Percentiles rank a stretch among this genome's conserved stretches.
Conservation (phyloP, 306 rosid species). For the Vachellia collinsii region DNA sequence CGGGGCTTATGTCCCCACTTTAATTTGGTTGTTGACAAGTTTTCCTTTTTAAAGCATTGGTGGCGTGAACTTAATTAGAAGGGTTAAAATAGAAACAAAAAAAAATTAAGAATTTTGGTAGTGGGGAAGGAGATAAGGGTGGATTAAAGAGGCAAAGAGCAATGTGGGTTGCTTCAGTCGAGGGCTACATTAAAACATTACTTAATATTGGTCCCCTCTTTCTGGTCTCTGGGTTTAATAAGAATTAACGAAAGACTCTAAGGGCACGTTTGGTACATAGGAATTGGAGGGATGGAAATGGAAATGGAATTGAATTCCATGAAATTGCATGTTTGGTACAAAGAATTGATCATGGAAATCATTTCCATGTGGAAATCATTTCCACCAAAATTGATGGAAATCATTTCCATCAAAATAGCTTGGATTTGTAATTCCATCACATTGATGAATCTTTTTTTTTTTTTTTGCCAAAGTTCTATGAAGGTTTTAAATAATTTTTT, state of each 20-base stretch:
- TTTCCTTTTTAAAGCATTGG: neutral
- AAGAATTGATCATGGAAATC: no score
- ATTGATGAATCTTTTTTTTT: no score
- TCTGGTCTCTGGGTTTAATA: neutral
- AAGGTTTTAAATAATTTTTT: no score
- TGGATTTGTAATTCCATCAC: no score
- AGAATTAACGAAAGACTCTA: neutral
- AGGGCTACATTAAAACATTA: neutral
- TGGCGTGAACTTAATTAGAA: neutral
- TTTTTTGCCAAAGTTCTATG: no score
- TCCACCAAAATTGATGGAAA: no score
- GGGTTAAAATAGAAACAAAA: neutral
- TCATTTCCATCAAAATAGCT: no score
- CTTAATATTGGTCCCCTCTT: neutral
- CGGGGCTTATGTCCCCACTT: neutral
- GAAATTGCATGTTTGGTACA: no score
- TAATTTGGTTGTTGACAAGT: neutral
- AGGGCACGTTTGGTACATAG: no score
- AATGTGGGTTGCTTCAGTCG: neutral
- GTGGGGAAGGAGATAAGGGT: neutral
- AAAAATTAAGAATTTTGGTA: neutral
- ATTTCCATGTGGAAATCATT: no score
- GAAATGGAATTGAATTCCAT: no score
- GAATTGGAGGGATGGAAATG: no score
- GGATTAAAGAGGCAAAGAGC: neutral